phyloP scores from a whole-genome alignment of 306 rosid genomes.

The Neltuma alba region DNA sequence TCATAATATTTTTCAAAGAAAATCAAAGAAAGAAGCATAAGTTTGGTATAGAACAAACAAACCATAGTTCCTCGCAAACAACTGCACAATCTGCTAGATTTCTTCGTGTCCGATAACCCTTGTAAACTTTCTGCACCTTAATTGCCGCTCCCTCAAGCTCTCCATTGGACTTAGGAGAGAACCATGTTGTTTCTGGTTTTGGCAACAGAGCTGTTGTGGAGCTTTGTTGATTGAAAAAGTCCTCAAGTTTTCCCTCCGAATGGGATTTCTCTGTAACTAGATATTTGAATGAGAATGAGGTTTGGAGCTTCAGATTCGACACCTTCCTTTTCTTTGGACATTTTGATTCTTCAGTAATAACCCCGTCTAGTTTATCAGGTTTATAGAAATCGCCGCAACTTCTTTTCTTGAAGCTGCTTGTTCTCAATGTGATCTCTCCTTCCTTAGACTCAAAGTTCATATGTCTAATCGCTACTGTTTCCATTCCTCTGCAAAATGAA shows the following conservation, averaged over 20 bases:
- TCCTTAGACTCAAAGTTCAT: conserved; percentile 37
- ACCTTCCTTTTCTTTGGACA: conserved; percentile 41
- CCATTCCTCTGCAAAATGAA: conserved; percentile 31
- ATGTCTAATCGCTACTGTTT: conserved; percentile 29
- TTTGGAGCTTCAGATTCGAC: conserved; percentile 44
- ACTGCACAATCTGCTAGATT: conserved; percentile 84
- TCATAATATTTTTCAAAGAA: neutral
- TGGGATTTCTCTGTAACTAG: conserved; percentile 16
- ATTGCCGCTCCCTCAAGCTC: conserved; percentile 60
- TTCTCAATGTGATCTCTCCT: conserved; percentile 38
- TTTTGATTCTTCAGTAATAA: conserved; percentile 29
- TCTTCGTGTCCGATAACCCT: conserved; percentile 72
- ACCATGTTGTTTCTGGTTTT: conserved; percentile 30
- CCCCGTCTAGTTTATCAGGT: conserved; percentile 28
- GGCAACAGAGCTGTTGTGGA: conserved; percentile 2
- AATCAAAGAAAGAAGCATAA: neutral
- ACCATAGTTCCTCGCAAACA: conserved; percentile 91
- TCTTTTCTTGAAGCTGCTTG: conserved; percentile 33
- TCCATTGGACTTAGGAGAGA: conserved; percentile 34
- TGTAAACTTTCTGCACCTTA: conserved; percentile 77
- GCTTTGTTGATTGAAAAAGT: conserved; percentile 12
- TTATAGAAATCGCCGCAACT: conserved; percentile 23
- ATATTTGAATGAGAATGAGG: conserved; percentile 36
- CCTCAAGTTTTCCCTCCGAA: conserved; percentile 28
- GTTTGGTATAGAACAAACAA: conserved; percentile 37